Evolutionary conservation across 192 early-diverging fungal genomes (phyloP), one percentile per base, ranked within the genome.

Genomic region (Backusella liffmaniae): DNA sequence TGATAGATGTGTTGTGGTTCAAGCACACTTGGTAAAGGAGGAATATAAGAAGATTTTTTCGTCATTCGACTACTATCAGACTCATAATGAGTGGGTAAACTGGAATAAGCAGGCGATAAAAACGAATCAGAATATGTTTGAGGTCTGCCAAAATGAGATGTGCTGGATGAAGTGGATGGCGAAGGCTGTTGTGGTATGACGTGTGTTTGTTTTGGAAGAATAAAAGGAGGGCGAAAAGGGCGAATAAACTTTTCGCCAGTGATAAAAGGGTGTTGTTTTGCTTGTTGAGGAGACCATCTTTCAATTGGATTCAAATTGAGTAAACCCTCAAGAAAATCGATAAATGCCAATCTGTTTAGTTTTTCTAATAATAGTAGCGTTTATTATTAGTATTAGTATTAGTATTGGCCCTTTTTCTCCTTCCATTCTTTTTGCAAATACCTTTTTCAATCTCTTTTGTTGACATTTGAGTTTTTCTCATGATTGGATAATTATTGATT

Each of bases 241-340:
- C 90, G 92, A 6, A 84, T 81, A 35, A 92, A 95, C 16, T 84
- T 83, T 77, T 96, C 93, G 4, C 95, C 96, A 0, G 97, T 98
- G 59, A 98, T 95, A 78, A 99, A 98, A 10, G 98, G 98, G 74
- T 99, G 98, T 79, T 93, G 84, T 18, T 92, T 88, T 1, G 98
- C 98, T 80, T 99, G 96, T 46, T 94, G 92, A 16, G 98, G 97
- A 10, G 95, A 93, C 97, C 97, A 98, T 68, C 98, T 88, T 79
- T 94, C 94, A 73, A 94, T 88, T 2, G 96, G 97, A 72, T 99
- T 97, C 36, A 98, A 74, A 53, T 92, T 91, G 59, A 99, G 83
- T n/a, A 98, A 82, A 13, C 97, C 97, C 39, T 90, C 86, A 21
- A 98, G 77, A 84, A 99, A 99, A 83, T 99, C 96, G 49, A 96